Evolutionary conservation across 305 asterid genomes (phyloP), one percentile per base, ranked within the genome.

Genomic region (Plantago coronopus): DNA sequence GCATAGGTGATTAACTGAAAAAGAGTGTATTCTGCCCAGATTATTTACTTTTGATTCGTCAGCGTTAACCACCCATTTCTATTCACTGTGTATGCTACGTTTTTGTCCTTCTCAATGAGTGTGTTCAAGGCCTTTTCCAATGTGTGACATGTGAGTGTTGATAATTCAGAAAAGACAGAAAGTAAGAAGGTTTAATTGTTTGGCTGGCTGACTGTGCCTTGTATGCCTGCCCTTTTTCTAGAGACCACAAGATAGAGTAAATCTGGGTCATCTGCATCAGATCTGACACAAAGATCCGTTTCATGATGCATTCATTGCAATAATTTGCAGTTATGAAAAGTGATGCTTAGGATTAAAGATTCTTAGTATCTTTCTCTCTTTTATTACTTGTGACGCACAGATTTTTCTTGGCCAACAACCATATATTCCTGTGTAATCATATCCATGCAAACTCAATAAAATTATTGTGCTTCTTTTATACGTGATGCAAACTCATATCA

Each of bases 381-480:
- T 37, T 54, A 31, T n/a, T n/a, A 25, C n/a, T 54, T 29, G 20
- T 29, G 59, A 16, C 14, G 15, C 4, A 9, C 25, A 16, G 43
- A 54, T 29, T 29, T 54, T n/a, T n/a, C n/a, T n/a, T n/a, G n/a
- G 17, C 20, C 37, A 54, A n/a, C 59, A 25, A 29, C 37, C 17
- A 29, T 3, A 48, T 18, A 27, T 14, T 54, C 20, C 19, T n/a
- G 23, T 7, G 29, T 29, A 55, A n/a, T 20, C 31, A 16, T 55
- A 0, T 55, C 38, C 14, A 18, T 48, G 22, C 14, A 6, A 48
- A 18, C 22, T 8, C 10, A 13, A 21, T n/a, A 1, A 12, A 5
- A 4, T 7, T n/a, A 49, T 18, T 55, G 59, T 63, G 63, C 55
- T 29, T 63, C 31, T 64, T 5, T 58, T 63, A 59, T 42, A 48